Percentiles rank a stretch among this genome's conserved stretches.
Evolutionary conservation across 331 rosid genomes (phyloP).

Genomic region (Rhamnella rubrinervis): DNA sequence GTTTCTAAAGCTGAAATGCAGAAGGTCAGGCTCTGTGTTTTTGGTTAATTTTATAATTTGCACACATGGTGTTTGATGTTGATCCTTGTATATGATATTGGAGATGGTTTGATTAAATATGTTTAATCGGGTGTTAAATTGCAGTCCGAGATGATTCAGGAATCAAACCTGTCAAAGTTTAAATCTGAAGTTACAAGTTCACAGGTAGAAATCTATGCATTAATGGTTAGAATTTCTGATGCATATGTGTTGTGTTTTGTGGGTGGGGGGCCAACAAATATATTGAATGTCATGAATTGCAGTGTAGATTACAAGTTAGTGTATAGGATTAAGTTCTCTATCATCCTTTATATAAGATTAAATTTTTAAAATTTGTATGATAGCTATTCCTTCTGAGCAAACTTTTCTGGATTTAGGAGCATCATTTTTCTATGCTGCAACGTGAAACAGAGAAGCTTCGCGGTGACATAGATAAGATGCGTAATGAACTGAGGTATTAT

Average conservation of each 20-base stretch:
- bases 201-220: slow-evolving; percentile 28
- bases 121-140: background rate
- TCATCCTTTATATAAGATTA: too few relatives aligned
- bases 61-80: background rate
- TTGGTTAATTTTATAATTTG: background rate
- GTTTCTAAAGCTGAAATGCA: slow-evolving; percentile 48
- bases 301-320: too few relatives aligned
- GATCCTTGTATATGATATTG: background rate
- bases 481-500: slow-evolving; percentile 52
- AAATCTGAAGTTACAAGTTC: slow-evolving; percentile 39
- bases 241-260: too few relatives aligned
- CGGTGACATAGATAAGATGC: slow-evolving; percentile 51
- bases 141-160: slow-evolving; percentile 34
- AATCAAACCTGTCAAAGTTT: slow-evolving; percentile 41
- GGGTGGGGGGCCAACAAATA: too few relatives aligned
- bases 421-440: slow-evolving; percentile 53
- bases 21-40: slow-evolving; percentile 16
- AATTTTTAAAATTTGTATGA: too few relatives aligned
- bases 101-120: background rate
- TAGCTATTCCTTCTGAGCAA: background rate
- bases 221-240: too few relatives aligned
- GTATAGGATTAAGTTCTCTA: too few relatives aligned
- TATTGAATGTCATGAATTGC: too few relatives aligned
- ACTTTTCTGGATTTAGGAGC: slow-evolving; percentile 33
- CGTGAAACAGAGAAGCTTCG: slow-evolving; percentile 52